A percentile compares a stretch with the other conserved stretches of the same genome.
phyloP scores from a whole-genome alignment of 1,284 basidiomycete species.

The Cutaneotrichosporon sp. region DNA sequence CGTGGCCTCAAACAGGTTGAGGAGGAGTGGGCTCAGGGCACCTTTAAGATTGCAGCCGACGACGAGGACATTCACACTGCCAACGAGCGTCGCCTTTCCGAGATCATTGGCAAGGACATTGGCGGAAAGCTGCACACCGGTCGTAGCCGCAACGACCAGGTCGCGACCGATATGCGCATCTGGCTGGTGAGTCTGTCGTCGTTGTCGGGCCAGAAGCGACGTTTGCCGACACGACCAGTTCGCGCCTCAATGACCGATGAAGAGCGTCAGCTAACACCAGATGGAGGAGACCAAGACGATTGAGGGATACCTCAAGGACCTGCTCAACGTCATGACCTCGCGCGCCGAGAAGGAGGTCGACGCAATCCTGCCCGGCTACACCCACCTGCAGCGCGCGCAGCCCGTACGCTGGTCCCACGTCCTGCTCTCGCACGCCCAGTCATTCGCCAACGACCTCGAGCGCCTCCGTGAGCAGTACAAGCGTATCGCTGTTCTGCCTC shows the following conservation, averaged over 20 bases:
- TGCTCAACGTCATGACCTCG: conserved; percentile 82
- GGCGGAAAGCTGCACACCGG: conserved; percentile 95
- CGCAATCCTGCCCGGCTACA: conserved; percentile 89
- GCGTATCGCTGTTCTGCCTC: conserved; percentile 84
- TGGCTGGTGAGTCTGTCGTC: conserved; percentile 58
- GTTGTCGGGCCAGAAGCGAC: too few species aligned
- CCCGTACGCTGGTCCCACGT: conserved; percentile 98
- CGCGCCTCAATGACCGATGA: too few species aligned
- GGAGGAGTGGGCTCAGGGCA: conserved; percentile 74
- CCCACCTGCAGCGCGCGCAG: conserved; percentile 93
- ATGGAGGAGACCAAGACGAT: conserved; percentile 71
- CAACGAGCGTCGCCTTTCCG: conserved; percentile 89
- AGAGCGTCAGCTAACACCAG: background rate
- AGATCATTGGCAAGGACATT: conserved; percentile 77
- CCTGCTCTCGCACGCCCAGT: conserved; percentile 88
- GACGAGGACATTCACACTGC: conserved; percentile 99
- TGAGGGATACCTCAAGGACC: conserved; percentile 65
- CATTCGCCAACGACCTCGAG: conserved; percentile 80
- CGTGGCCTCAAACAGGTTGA: conserved; percentile 73
- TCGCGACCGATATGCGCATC: conserved; percentile 93
- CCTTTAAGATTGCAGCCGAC: conserved; percentile 71
- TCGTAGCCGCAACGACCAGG: conserved; percentile 93
- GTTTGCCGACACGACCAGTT: too few species aligned
- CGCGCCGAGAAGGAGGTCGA: conserved; percentile 89
- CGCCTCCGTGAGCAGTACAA: conserved; percentile 76